Evolutionary conservation across 2,329 filamentous ascomycete species (phyloP).

Genomic region (Knufia petricola): DNA sequence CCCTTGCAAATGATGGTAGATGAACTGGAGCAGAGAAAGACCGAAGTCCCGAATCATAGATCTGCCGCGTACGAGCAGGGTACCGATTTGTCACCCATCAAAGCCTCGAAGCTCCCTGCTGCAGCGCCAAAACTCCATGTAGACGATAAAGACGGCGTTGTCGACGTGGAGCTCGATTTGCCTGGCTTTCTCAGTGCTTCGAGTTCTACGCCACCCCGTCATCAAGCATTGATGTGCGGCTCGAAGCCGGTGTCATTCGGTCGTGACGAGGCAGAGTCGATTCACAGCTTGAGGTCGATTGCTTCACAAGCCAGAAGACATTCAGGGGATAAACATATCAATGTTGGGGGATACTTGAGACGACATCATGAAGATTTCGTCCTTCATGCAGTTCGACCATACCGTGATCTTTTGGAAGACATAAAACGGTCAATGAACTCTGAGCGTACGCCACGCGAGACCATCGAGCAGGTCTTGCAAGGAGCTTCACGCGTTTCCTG

Average conservation of each 20-base stretch:
- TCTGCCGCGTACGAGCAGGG: no score
- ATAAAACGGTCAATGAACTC: slow-evolving; percentile 48
- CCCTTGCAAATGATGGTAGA: slow-evolving; percentile 9
- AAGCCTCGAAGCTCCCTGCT: slow-evolving; percentile 5
- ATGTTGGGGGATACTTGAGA: slow-evolving; percentile 50
- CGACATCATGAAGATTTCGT: slow-evolving; percentile 50
- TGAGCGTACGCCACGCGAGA: slow-evolving; percentile 29
- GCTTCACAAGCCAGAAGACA: slow-evolving; percentile 24
- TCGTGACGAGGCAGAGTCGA: slow-evolving; percentile 27
- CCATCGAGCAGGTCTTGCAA: slow-evolving; percentile 1
- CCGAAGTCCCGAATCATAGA: background rate
- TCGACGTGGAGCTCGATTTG: slow-evolving; percentile 50
- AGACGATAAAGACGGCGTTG: slow-evolving; percentile 45
- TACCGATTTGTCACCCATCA: background rate
- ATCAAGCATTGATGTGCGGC: background rate
- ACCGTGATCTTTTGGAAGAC: slow-evolving; percentile 43
- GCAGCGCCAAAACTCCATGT: slow-evolving; percentile 19
- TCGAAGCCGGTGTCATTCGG: slow-evolving; percentile 14
- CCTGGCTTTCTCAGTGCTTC: slow-evolving; percentile 38
- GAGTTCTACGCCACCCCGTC: slow-evolving; percentile 32
- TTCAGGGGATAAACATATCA: slow-evolving; percentile 41
- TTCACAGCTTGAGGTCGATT: slow-evolving; percentile 28
- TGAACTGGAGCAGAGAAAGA: slow-evolving; percentile 1
- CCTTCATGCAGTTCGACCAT: slow-evolving; percentile 49
- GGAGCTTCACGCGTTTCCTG: slow-evolving; percentile 26